Evolutionary conservation across 1,139 yeast species (phyloP).

Genomic region (Pneumocystis oryctolagi): DNA sequence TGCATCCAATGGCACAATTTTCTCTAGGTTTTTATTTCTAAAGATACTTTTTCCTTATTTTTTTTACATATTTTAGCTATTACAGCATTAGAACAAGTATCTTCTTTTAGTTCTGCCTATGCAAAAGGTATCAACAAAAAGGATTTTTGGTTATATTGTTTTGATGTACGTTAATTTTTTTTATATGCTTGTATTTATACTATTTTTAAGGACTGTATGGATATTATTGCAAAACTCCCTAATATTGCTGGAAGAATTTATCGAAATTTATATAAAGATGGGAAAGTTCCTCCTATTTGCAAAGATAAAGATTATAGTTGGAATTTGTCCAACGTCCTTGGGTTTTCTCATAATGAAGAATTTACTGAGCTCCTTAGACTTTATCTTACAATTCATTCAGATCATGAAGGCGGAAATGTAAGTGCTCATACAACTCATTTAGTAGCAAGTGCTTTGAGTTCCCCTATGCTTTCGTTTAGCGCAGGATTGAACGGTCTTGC

Average conservation of each 20-base stretch:
- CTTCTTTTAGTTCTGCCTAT: constrained; percentile 48
- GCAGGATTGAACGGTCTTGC: constrained; percentile 96
- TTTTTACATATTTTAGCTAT: constrained; percentile 28
- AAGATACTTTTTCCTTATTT: background rate
- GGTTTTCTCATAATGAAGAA: constrained; percentile 64
- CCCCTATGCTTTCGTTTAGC: constrained; percentile 82
- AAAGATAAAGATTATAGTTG: constrained; percentile 76
- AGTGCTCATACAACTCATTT: constrained; percentile 95
- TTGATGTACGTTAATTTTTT: constrained; percentile 30
- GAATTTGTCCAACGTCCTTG: constrained; percentile 72
- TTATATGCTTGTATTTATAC: background rate
- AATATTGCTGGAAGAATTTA: constrained; percentile 86
- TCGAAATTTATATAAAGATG: constrained; percentile 78
- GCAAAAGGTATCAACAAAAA: constrained; percentile 51
- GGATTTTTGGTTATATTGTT: constrained; percentile 68
- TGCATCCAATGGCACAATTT: constrained; percentile 61
- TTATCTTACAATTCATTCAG: constrained; percentile 88
- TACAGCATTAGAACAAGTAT: constrained; percentile 49
- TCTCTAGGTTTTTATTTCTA: constrained; percentile 27
- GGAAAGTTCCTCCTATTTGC: constrained; percentile 53
- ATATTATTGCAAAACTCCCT: constrained; percentile 82
- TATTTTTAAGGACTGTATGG: constrained; percentile 46
- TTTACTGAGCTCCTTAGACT: constrained; percentile 84
- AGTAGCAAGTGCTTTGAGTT: constrained; percentile 89
- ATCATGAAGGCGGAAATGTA: constrained; percentile 98